Evolutionary conservation across 2,329 filamentous ascomycete species (phyloP).

Genomic region (Magnaporthiopsis poae): DNA sequence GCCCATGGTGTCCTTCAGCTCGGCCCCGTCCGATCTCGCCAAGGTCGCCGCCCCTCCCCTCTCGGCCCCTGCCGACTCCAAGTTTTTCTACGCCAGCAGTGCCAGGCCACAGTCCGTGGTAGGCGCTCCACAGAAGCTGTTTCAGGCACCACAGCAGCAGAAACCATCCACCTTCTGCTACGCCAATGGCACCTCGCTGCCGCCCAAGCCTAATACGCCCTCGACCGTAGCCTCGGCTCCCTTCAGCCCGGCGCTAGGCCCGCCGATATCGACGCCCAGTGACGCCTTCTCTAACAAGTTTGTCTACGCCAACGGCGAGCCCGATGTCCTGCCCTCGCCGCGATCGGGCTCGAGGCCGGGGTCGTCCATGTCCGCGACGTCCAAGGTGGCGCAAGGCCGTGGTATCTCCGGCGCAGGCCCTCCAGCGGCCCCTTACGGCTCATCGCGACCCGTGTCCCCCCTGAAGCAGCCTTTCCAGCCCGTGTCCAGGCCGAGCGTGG

Average conservation of each 20-base stretch:
- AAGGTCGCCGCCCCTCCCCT: constrained; percentile 19
- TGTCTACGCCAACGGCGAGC: constrained; percentile 62
- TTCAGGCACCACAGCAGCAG: constrained; percentile 16
- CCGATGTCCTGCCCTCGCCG: constrained; percentile 27
- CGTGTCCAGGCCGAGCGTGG: background rate
- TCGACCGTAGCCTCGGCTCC: background rate
- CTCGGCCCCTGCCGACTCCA: constrained; percentile 35
- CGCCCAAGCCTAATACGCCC: constrained; percentile 12
- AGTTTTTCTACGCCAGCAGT: constrained; percentile 90
- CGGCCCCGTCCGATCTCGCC: constrained; percentile 24
- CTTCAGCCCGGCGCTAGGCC: constrained; percentile 25
- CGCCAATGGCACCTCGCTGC: constrained; percentile 39
- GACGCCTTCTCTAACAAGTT: constrained; percentile 51
- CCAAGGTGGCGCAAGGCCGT: constrained; percentile 30
- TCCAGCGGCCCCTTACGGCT: constrained; percentile 17
- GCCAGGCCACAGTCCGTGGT: constrained; percentile 27
- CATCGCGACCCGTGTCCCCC: constrained; percentile 41
- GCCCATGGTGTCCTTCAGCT: constrained; percentile 29
- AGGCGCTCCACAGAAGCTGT: constrained; percentile 12
- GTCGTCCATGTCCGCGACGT: constrained; percentile 36
- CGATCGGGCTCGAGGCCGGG: constrained; percentile 29
- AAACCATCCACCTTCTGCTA: constrained; percentile 45
- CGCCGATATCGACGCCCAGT: constrained; percentile 15
- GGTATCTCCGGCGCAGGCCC: constrained; percentile 19
- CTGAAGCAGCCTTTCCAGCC: constrained; percentile 26